A percentile compares a stretch with the other conserved stretches of the same genome.
These are phyloP conservation scores for Pichia sp. DNA, from an alignment of 1,139 yeast genomes.

Conservation along the genomic window DNA sequence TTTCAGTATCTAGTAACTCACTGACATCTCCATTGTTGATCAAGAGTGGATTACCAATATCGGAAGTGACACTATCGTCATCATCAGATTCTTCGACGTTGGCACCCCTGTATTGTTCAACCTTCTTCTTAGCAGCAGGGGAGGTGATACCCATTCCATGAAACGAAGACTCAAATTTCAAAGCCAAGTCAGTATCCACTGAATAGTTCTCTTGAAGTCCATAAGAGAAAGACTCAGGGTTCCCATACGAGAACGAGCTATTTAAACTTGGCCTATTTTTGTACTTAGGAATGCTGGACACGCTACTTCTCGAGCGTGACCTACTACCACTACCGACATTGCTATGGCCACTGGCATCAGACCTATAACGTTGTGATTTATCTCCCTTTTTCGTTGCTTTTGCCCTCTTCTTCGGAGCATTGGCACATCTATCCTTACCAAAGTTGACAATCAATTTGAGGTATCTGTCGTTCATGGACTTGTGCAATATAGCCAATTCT, in stretches of 20 bases:
- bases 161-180: slow-evolving; percentile 12
- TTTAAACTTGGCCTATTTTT: slow-evolving; percentile 2
- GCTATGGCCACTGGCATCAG: slow-evolving; percentile 12
- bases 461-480: slow-evolving; percentile 30
- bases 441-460: slow-evolving; percentile 59
- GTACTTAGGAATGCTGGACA: neutral
- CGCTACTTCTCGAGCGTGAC: slow-evolving; percentile 7
- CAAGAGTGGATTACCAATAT: too few relatives aligned
- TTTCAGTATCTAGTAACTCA: too few relatives aligned
- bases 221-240: slow-evolving; percentile 1
- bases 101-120: neutral
- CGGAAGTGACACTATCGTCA: slow-evolving; percentile 2
- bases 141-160: slow-evolving; percentile 22
- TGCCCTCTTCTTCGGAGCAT: slow-evolving; percentile 45
- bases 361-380: slow-evolving; percentile 15
- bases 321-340: slow-evolving; percentile 5
- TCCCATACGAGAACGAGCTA: slow-evolving; percentile 5
- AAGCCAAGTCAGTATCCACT: slow-evolving; percentile 8
- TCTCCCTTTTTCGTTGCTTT: slow-evolving; percentile 16
- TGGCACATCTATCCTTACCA: slow-evolving; percentile 95
- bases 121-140: slow-evolving; percentile 7
- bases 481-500: slow-evolving; percentile 26
- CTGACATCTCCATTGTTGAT: too few relatives aligned
- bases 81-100: neutral
- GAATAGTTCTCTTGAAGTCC: slow-evolving; percentile 1